Conservation (phyloP, 352 stramenopile species). For the Thalassiosira mediterranea region DNA sequence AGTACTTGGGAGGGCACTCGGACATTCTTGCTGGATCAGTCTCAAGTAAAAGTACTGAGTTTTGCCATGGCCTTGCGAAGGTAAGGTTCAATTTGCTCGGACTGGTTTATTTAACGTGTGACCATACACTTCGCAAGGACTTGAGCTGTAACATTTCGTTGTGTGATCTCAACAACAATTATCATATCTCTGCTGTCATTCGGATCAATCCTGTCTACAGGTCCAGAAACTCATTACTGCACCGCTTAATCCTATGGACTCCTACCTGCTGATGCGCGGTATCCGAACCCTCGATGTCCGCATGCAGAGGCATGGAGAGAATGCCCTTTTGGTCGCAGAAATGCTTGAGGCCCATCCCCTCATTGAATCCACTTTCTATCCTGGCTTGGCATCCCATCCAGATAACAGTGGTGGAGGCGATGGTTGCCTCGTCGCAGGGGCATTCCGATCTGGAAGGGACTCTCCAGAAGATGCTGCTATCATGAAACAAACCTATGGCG, state of each 20-base stretch:
- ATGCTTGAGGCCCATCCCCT: constrained; percentile 59
- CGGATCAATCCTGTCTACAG: too few species aligned
- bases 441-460: constrained; percentile 48
- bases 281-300: constrained; percentile 64
- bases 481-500: constrained; percentile 50
- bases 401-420: constrained; percentile 28
- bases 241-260: constrained; percentile 66
- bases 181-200: too few species aligned
- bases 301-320: constrained; percentile 66
- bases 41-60: constrained; percentile 38
- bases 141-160: too few species aligned
- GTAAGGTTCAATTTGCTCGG: too few species aligned
- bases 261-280: constrained; percentile 60
- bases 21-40: constrained; percentile 65
- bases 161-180: too few species aligned
- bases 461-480: constrained; percentile 31
- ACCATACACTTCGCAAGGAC: too few species aligned
- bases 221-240: constrained; percentile 64
- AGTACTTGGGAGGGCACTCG: constrained; percentile 70
- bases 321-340: constrained; percentile 55
- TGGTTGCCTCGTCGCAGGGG: constrained; percentile 30
- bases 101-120: too few species aligned
- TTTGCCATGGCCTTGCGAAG: constrained; percentile 52
- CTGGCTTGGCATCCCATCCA: constrained; percentile 51
- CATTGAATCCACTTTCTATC: constrained; percentile 47